Conservation (phyloP, 169 alveolate species). For the Cryptosporidium ryanae region DNA sequence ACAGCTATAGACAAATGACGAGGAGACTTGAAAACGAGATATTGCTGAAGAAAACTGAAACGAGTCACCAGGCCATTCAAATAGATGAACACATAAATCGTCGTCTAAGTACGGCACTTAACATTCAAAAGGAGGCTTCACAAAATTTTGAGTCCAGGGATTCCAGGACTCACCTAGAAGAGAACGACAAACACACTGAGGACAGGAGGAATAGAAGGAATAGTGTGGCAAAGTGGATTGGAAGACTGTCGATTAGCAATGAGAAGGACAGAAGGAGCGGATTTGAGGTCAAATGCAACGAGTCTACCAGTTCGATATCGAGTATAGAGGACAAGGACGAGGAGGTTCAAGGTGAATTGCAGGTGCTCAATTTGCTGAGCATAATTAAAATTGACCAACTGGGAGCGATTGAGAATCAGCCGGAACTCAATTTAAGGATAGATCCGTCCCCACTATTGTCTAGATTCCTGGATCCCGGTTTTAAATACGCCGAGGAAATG, state of each 20-base stretch:
- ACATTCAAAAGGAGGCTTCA: not conserved
- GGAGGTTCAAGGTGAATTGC: constrained; percentile 62
- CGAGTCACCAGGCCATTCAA: constrained; percentile 57
- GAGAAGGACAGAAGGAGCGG: not conserved
- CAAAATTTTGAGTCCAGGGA: not conserved
- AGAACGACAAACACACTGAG: not conserved
- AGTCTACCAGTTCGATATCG: not conserved
- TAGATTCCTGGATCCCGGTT: constrained; percentile 45
- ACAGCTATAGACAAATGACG: constrained; percentile 17
- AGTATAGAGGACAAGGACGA: constrained; percentile 38
- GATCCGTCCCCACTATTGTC: constrained; percentile 62
- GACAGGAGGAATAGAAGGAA: constrained; percentile 39
- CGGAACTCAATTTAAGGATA: constrained; percentile 1
- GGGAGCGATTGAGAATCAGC: not conserved
- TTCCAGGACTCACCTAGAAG: not conserved
- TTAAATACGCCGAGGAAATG: constrained; percentile 6
- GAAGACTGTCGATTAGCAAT: constrained; percentile 19
- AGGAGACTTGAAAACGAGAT: constrained; percentile 60
- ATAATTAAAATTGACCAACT: constrained; percentile 21
- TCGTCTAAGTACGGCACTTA: constrained; percentile 25
- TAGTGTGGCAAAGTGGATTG: constrained; percentile 70
- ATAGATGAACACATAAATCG: constrained; percentile 68
- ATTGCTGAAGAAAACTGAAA: constrained; percentile 58
- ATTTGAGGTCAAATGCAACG: not conserved
- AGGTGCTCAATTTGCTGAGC: constrained; percentile 49